These are phyloP conservation scores for Aspergillus olivimuriae DNA, from an alignment of 495 filamentous ascomycete genomes.

Conservation along the genomic window DNA sequence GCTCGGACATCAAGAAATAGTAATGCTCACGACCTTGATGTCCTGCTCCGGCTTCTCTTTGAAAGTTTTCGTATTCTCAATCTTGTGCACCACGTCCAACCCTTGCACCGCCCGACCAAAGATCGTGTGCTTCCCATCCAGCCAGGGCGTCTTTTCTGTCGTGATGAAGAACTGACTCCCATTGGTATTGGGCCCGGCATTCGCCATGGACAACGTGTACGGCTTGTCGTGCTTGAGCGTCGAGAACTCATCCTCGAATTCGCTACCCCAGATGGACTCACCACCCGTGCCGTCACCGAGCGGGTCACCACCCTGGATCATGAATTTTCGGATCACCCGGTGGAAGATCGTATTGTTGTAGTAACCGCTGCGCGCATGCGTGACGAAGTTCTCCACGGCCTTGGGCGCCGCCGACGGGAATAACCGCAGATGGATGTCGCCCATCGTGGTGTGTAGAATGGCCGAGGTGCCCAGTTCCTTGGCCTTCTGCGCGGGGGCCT, in stretches of 20 bases:
- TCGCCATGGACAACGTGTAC: slow-evolving; percentile 95
- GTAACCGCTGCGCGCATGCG: slow-evolving; percentile 79
- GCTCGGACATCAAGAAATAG: slow-evolving; percentile 14
- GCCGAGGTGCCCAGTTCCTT: slow-evolving; percentile 70
- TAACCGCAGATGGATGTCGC: slow-evolving; percentile 90
- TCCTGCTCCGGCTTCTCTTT: slow-evolving; percentile 97
- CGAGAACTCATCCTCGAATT: slow-evolving; percentile 95
- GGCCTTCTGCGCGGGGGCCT: slow-evolving; percentile 48
- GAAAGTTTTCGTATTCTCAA: slow-evolving; percentile 84
- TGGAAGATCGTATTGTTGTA: slow-evolving; percentile 99
- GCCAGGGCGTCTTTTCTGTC: slow-evolving; percentile 92
- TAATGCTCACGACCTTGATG: slow-evolving; percentile 93
- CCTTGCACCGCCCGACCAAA: slow-evolving; percentile 89
- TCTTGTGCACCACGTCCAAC: slow-evolving; percentile 91
- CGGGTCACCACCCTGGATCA: slow-evolving; percentile 92
- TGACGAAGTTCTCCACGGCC: slow-evolving; percentile 98
- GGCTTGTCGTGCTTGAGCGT: slow-evolving; percentile 89
- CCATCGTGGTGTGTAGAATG: slow-evolving; percentile 85
- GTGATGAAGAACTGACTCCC: slow-evolving; percentile 96
- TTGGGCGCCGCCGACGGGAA: slow-evolving; percentile 91
- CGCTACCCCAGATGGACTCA: slow-evolving; percentile 92
- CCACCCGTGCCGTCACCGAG: slow-evolving; percentile 93
- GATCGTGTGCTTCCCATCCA: slow-evolving; percentile 93
- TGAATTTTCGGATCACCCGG: slow-evolving; percentile 95
- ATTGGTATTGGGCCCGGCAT: slow-evolving; percentile 79